Base-by-base conservation (phyloP, 2,329 filamentous ascomycete genomes). In the Botrytis squamosa region DNA sequence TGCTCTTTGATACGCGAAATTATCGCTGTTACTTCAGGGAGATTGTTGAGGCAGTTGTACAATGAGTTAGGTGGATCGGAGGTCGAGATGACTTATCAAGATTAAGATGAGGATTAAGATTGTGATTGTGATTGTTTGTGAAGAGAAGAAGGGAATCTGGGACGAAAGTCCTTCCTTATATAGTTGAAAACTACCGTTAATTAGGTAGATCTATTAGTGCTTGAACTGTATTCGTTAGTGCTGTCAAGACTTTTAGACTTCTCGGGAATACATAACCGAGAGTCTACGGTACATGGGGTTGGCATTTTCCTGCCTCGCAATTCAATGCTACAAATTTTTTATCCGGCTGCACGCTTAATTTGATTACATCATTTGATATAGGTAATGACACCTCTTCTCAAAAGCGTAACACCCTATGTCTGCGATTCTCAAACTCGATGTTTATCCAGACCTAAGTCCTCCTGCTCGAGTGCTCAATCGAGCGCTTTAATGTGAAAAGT, bases 341-440 rank as follows among this genome's bases (percentile, higher is more conserved):
- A 57, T 29, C 8, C 33, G 3, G 16, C 9, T 33, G 16, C 1
- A 20, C 0, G 16, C 29, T 33, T 10, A n/a, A 10, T 14, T 4
- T 4, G 4, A 6, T 52, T n/a, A 29, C 22, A 52, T 52, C 22
- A 52, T 14, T 52, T 5, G 10, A n/a, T n/a, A 10, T 6, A 52
- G 20, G 46, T 25, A 49, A 10, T 25, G 8, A 4, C 8, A 49
- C 8, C 44, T 8, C 18, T 46, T 49, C 20, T 49, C 20, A 2
- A 10, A 49, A 25, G 20, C 46, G 1, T 22, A 0, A 10, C 8
- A 10, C 3, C 25, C 0, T 1, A 3, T 4, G 1, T 25, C 46
- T 49, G 46, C 20, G 1, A 49, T 22, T 3, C 7, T 49, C 20
- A 25, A 49, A 10, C 3, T 4, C 7, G 3, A 20, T 18, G n/a